A percentile compares a stretch with the other conserved stretches of the same genome.
Evolutionary conservation across 2,329 filamentous ascomycete species (phyloP).

Genomic region (Esteya vermicola): DNA sequence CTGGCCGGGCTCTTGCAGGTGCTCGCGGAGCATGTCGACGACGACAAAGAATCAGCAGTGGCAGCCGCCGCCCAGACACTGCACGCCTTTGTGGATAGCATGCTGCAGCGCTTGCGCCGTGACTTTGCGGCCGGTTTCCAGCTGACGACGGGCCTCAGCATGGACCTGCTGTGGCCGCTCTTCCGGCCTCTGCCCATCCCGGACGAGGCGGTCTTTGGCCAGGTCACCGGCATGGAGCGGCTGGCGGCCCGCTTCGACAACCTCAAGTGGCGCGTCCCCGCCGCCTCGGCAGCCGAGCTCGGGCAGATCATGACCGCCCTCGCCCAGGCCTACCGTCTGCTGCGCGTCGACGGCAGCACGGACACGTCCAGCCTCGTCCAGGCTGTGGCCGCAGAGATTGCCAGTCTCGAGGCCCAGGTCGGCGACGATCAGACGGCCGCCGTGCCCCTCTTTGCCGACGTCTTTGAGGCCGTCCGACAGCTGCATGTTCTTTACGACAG

Average conservation of each 20-base stretch:
- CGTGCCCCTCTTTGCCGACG: conserved; percentile 37
- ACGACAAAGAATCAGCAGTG: not conserved
- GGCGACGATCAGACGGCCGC: conserved; percentile 31
- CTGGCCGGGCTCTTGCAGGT: not conserved
- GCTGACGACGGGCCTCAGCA: conserved; percentile 60
- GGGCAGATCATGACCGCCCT: conserved; percentile 39
- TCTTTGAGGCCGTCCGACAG: conserved; percentile 46
- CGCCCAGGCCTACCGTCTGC: conserved; percentile 39
- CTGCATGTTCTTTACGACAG: conserved; percentile 27
- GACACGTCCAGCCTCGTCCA: conserved; percentile 32
- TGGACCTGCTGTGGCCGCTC: conserved; percentile 64
- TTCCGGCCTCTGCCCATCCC: conserved; percentile 51
- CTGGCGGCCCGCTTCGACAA: conserved; percentile 46
- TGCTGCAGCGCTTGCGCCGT: conserved; percentile 29
- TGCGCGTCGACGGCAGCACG: conserved; percentile 29
- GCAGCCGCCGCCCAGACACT: not conserved
- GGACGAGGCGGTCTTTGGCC: conserved; percentile 28
- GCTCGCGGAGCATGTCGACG: not conserved
- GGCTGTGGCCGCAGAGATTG: conserved; percentile 35
- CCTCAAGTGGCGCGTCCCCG: conserved; percentile 40
- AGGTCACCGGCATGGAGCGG: conserved; percentile 35
- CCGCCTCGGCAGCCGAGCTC: conserved; percentile 35
- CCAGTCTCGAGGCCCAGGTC: conserved; percentile 31
- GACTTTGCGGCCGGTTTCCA: conserved; percentile 58
- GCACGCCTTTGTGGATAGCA: conserved; percentile 22